Percentiles rank a stretch among this genome's conserved stretches.
These are phyloP conservation scores for Diospyros lotus DNA, from an alignment of 148 eudicot genomes.

Conservation along the genomic window DNA sequence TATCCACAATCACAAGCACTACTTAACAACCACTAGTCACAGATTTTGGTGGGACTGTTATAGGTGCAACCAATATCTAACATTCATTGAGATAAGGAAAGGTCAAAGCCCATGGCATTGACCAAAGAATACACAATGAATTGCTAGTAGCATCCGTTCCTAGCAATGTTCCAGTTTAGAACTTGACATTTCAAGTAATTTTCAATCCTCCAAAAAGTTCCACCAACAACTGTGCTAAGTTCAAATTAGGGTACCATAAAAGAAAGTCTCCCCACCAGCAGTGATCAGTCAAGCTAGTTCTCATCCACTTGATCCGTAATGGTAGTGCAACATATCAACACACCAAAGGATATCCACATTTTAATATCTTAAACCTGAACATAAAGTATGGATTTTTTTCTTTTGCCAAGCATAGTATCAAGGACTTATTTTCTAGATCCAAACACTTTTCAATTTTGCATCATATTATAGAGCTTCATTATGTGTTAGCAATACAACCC, in stretches of 20 bases:
- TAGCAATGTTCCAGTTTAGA: background rate
- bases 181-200: background rate
- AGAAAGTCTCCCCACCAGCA: background rate
- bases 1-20: background rate
- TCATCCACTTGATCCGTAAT: background rate
- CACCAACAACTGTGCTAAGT: background rate
- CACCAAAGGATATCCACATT: background rate
- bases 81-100: background rate
- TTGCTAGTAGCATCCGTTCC: background rate
- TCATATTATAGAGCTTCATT: no score
- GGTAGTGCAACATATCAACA: background rate
- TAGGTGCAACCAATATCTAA: background rate
- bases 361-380: background rate
- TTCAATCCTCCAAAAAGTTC: background rate
- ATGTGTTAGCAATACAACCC: no score
- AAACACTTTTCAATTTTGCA: no score
- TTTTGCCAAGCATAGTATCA: no score
- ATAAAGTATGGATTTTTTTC: no score
- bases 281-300: background rate
- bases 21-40: background rate
- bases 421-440: no score
- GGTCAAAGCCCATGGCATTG: background rate
- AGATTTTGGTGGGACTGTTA: background rate
- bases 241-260: background rate
- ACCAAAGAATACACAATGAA: background rate